Evolutionary conservation across 495 filamentous ascomycete species (phyloP), one percentile per base, ranked within the genome.

Genomic region (Penicillium subrubescens): DNA sequence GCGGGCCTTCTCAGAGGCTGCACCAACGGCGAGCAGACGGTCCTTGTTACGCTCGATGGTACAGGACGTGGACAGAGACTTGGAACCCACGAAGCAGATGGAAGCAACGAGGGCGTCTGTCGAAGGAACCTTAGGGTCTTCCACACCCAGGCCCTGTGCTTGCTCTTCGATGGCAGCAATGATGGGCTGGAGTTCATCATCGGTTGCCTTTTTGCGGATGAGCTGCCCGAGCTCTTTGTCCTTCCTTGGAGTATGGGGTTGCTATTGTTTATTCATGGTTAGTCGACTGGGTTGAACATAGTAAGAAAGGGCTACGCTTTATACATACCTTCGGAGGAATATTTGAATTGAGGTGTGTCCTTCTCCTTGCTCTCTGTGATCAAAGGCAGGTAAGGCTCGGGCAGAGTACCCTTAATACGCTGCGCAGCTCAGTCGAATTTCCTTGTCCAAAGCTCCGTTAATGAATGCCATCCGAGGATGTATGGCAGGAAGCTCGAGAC

Each of bases 51-150:
- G 90, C 73, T 99, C 95, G 69, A 99, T 97, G 77, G 15, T 92
- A 95, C 27, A 99, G 85, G 11, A 97, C 92, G 73, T 99, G 95
- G 94, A 97, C 12, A 99, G 89, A 0, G 94, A 97, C 75, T 97
- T 98, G 64, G 90, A 90, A 56, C 95, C 95, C 29, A 97, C 88
- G 72, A 87, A 93, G 78, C 94, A 94, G 68, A 99, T 92, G 17
- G 91, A 85, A 0, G 95, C 98, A 62, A 97, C 88, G 62, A 95
- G 96, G 35, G 92, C 92, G 71, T 98, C 95, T 34, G 93, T 97
- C 51, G 92, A 93, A 12, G 88, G 84, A 21, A 96, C 83, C 44
- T 93, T 83, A 2, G 92, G 89, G 57, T 97, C 93, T 0, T 78
- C 70, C 27, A 92, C 81, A 3, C 86, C 86, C 39, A 84, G 79